A percentile compares a stretch with the other conserved stretches of the same genome.
Conservation (phyloP, 495 filamentous ascomycete species). For the Melanomma pulvis-pyrius region DNA sequence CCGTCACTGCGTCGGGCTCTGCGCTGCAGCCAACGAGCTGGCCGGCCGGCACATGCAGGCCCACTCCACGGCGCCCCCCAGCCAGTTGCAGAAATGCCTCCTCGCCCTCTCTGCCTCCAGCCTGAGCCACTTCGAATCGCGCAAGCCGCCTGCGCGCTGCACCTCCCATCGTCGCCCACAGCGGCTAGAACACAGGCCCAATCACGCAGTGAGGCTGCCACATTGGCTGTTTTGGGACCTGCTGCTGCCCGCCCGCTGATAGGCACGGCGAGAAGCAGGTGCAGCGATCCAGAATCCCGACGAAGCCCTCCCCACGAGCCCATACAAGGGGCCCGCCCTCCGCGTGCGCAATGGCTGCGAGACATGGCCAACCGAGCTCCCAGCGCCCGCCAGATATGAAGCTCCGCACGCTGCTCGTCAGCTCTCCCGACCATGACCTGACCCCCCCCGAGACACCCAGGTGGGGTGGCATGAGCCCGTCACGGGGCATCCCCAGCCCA, state of each 20-base stretch:
- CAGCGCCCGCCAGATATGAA: conserved; percentile 12
- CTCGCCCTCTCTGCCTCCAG: conserved; percentile 3
- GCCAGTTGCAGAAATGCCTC: conserved; percentile 32
- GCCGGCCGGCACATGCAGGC: neutral
- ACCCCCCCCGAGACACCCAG: neutral
- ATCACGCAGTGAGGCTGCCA: conserved; percentile 14
- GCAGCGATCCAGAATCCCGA: conserved; percentile 33
- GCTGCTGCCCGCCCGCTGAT: conserved; percentile 18
- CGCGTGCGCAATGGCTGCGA: neutral
- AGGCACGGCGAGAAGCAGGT: conserved; percentile 14
- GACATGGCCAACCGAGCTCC: conserved; percentile 16
- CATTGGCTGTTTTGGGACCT: conserved; percentile 31
- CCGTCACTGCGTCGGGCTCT: conserved; percentile 1
- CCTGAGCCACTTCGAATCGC: conserved; percentile 36
- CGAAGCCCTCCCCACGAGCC: conserved; percentile 21
- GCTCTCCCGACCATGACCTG: neutral
- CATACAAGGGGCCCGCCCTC: neutral
- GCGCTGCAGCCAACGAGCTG: conserved; percentile 10
- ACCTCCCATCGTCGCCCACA: conserved; percentile 2
- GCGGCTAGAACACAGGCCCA: conserved; percentile 37
- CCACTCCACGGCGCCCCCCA: neutral
- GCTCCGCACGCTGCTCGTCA: neutral
- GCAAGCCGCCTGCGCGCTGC: conserved; percentile 29
- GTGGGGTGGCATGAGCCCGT: neutral
- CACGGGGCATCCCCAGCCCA: conserved; percentile 13